A percentile compares a stretch with the other conserved stretches of the same genome.
Evolutionary conservation across 2,329 filamentous ascomycete genomes (phyloP).

Genomic region (Cercospora sp.): DNA sequence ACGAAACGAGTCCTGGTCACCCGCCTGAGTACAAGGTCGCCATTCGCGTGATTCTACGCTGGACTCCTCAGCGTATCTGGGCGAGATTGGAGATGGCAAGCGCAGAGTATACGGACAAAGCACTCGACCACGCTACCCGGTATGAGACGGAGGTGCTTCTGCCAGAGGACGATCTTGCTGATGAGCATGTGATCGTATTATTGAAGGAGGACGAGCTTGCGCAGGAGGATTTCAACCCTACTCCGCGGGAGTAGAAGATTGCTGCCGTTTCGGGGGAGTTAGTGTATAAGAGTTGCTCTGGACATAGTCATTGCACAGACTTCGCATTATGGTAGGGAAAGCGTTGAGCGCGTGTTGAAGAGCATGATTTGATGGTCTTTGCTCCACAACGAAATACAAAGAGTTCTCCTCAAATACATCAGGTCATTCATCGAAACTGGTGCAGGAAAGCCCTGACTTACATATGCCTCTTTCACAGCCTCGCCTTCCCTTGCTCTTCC

Average conservation of each 20-base stretch:
- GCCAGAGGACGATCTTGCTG: not conserved
- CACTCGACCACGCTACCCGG: not conserved
- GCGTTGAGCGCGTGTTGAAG: too few relatives aligned
- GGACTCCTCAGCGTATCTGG: not conserved
- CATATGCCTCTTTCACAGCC: conserved; percentile 1
- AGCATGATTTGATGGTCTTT: too few relatives aligned
- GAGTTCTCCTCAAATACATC: too few relatives aligned
- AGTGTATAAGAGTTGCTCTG: too few relatives aligned
- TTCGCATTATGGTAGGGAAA: too few relatives aligned
- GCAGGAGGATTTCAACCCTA: not conserved
- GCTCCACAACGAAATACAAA: too few relatives aligned
- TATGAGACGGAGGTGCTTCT: not conserved
- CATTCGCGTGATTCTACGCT: not conserved
- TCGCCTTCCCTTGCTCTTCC: conserved; percentile 27
- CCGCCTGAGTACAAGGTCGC: not conserved
- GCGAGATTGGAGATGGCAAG: not conserved
- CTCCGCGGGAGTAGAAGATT: not conserved
- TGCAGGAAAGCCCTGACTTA: too few relatives aligned
- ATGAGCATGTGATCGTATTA: not conserved
- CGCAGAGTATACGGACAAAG: not conserved
- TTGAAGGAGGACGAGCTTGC: not conserved
- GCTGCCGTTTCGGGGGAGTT: too few relatives aligned
- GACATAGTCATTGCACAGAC: too few relatives aligned
- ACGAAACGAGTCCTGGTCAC: not conserved
- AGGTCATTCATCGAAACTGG: too few relatives aligned